A percentile compares a stretch with the other conserved stretches of the same genome.
These are phyloP conservation scores for Ramaria sp. DNA, from an alignment of 768 basidiomycete species.

Conservation along the genomic window DNA sequence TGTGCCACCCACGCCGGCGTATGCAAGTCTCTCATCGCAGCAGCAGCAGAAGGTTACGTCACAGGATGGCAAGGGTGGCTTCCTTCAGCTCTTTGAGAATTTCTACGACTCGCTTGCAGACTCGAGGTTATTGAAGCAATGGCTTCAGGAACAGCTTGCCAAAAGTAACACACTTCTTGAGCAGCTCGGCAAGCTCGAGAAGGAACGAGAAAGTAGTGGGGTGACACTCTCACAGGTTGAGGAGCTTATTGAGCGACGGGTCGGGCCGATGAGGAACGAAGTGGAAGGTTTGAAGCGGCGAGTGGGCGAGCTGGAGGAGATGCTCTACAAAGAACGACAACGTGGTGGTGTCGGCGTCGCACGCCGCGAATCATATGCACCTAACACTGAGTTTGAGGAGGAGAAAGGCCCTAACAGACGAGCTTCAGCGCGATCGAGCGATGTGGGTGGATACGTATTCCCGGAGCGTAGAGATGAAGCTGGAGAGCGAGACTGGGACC, in stretches of 20 bases:
- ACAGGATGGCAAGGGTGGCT: conserved; percentile 55
- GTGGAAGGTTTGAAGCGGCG: conserved; percentile 46
- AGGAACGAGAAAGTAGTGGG: conserved; percentile 14
- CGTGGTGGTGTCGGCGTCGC: conserved; percentile 3
- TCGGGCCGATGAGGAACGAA: conserved; percentile 51
- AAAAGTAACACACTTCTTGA: conserved; percentile 47
- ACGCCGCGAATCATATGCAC: not conserved
- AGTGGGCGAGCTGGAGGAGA: conserved; percentile 59
- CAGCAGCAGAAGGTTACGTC: not conserved
- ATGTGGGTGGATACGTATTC: not conserved
- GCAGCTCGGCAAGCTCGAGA: conserved; percentile 32
- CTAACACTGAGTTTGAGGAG: not conserved
- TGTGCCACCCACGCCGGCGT: conserved; percentile 57
- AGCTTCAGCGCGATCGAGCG: not conserved
- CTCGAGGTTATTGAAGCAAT: conserved; percentile 64
- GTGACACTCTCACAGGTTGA: not conserved
- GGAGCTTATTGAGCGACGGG: conserved; percentile 22
- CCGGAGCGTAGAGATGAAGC: not conserved
- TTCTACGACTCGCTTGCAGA: conserved; percentile 83
- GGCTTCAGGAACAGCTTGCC: conserved; percentile 65
- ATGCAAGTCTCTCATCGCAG: not conserved
- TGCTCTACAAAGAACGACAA: conserved; percentile 22
- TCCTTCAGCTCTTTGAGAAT: conserved; percentile 70
- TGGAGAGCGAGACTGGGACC: not conserved
- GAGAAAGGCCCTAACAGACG: not conserved